Evolutionary conservation across 768 basidiomycete genomes (phyloP), one percentile per base, ranked within the genome.

Genomic region (Trichaptum fuscoviolaceum): DNA sequence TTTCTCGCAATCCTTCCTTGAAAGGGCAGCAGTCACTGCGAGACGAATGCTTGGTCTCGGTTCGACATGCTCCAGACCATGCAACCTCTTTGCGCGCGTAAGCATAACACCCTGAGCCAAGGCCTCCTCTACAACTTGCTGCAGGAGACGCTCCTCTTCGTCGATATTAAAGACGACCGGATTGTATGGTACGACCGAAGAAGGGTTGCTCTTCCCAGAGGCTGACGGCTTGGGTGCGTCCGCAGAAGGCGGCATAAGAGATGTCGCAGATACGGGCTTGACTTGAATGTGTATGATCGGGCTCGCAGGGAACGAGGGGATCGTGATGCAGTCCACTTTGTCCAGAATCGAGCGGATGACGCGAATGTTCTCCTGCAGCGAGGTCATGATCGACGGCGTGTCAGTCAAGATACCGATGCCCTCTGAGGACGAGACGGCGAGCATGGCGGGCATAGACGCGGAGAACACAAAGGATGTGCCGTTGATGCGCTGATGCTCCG

Each of bases 391-490:
- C 6, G 88, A 87, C 0, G 94, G 94, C 0, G 87, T 87, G 67
- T 83, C 85, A 58, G 85, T 85, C 63, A 99, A 81, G 69, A 91
- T 86, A 71, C 87, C 85, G 76, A 98, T 91, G 7, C 88, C 93
- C 71, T 94, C 90, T 0, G 93, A 95, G 1, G 88, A 93, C 70
- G 90, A 87, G 69, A 95, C 95, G 23, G 93, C 88, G 52, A 99
- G 87, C 58, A 96, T 83, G 2, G 93, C 86, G 0, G 97, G 97
- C 80, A 96, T 88, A 1, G 96, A 88, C 20, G 97, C 97, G 0
- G 96, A 97, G 81, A 95, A 99, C 67, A 99, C 95, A 75, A 94
- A 96, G 0, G 95, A 88, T 3, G 94, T 89, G 18, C 93, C 94
- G 75, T 99, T 99, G 84, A 96, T 97, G 60, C 95, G 95, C 87